Conservation (phyloP, 2,329 filamentous ascomycete species). For the Parastagonospora nodorum region DNA sequence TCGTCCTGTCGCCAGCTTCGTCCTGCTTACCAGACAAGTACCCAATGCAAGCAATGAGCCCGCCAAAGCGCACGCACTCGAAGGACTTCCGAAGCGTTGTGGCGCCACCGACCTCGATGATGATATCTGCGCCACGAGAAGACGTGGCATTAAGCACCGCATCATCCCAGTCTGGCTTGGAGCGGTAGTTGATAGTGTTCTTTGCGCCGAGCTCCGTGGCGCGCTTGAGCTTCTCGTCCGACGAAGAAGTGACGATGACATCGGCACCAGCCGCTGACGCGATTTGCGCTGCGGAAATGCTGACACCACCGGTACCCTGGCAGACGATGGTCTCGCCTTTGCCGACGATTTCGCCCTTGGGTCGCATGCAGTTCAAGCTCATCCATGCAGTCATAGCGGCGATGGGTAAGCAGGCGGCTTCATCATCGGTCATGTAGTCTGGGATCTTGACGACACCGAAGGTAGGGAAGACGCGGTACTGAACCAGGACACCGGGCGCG, state of each 20-base stretch:
- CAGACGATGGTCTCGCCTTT: conserved; percentile 44
- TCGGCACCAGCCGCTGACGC: conserved; percentile 49
- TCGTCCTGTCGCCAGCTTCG: conserved; percentile 58
- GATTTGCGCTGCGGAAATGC: conserved; percentile 48
- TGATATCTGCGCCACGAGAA: conserved; percentile 52
- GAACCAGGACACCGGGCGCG: conserved; percentile 60
- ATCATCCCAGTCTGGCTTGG: conserved; percentile 63
- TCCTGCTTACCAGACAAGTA: conserved; percentile 61
- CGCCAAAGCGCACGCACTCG: conserved; percentile 50
- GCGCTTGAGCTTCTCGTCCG: conserved; percentile 58
- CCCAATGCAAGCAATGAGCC: conserved; percentile 48
- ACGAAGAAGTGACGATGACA: conserved; percentile 65
- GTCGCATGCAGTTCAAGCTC: conserved; percentile 65
- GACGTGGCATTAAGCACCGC: conserved; percentile 57
- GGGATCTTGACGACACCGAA: conserved; percentile 62
- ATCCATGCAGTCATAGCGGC: conserved; percentile 69
- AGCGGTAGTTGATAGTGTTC: conserved; percentile 66
- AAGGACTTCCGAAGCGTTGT: conserved; percentile 54
- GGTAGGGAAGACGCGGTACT: conserved; percentile 65
- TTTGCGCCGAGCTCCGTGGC: conserved; percentile 63
- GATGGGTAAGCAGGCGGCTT: conserved; percentile 66
- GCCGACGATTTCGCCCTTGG: conserved; percentile 58
- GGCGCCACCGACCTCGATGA: conserved; percentile 59
- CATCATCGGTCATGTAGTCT: conserved; percentile 61
- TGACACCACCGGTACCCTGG: conserved; percentile 53